Evolutionary conservation across 768 basidiomycete species (phyloP).

Genomic region (Rhodotorula babjevae): DNA sequence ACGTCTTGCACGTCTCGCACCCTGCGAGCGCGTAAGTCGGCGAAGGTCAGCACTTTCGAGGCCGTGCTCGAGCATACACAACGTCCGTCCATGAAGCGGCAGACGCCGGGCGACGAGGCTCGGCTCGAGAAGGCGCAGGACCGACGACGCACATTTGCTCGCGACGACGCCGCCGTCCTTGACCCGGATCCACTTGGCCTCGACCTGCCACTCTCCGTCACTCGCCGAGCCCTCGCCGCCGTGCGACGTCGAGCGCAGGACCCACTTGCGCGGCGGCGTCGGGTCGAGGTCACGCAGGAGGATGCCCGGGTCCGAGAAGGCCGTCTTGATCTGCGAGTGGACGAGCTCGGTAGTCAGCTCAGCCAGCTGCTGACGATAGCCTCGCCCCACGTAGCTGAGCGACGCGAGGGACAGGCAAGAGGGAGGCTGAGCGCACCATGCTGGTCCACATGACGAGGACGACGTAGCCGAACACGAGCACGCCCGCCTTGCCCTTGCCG

Average conservation of each 20-base stretch:
- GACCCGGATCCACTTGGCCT: constrained; percentile 56
- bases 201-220: constrained; percentile 26
- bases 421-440: constrained; percentile 59
- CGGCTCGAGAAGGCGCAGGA: too few relatives aligned
- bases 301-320: constrained; percentile 79
- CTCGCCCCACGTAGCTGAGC: too few relatives aligned
- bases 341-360: not conserved
- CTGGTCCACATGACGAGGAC: constrained; percentile 62
- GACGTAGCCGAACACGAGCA: constrained; percentile 59
- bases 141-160: constrained; percentile 38
- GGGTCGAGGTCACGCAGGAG: constrained; percentile 80
- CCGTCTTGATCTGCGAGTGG: constrained; percentile 44
- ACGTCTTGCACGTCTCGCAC: constrained; percentile 89
- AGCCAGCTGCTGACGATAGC: too few relatives aligned
- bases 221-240: constrained; percentile 52
- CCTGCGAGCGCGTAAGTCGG: constrained; percentile 46
- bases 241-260: not conserved
- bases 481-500: constrained; percentile 54
- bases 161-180: constrained; percentile 54
- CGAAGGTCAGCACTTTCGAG: too few relatives aligned
- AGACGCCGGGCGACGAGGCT: too few relatives aligned
- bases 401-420: constrained; percentile 41
- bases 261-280: constrained; percentile 50
- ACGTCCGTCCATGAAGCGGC: too few relatives aligned
- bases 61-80: too few relatives aligned